Conservation (phyloP, 2,329 filamentous ascomycete genomes). For the Parastagonospora avenae region DNA sequence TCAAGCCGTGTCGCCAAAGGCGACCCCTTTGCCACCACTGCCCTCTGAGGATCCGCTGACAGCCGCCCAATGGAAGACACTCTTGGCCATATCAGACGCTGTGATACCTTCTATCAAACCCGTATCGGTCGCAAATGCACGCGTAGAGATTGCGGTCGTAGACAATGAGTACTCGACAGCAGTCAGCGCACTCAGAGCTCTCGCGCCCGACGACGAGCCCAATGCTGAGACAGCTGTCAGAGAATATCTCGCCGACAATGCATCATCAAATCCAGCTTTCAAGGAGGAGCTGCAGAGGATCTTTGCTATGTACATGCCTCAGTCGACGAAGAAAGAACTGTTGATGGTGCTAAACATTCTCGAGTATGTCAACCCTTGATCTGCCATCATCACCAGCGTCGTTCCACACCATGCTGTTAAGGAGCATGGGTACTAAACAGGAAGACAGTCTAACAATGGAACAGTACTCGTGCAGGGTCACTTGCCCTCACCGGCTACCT, state of each 20-base stretch:
- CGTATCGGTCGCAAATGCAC: slow-evolving; percentile 40
- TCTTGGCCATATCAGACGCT: slow-evolving; percentile 63
- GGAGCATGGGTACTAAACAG: not conserved
- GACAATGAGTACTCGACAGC: slow-evolving; percentile 58
- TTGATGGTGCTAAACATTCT: slow-evolving; percentile 58
- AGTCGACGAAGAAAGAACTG: slow-evolving; percentile 56
- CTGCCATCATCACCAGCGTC: not conserved
- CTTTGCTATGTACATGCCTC: slow-evolving; percentile 55
- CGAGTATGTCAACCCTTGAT: slow-evolving; percentile 51
- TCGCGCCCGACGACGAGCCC: slow-evolving; percentile 33
- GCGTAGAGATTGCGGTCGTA: slow-evolving; percentile 53
- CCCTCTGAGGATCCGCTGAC: slow-evolving; percentile 56
- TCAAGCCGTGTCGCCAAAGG: slow-evolving; percentile 41
- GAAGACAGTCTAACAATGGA: not conserved
- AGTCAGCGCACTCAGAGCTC: slow-evolving; percentile 41
- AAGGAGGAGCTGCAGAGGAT: slow-evolving; percentile 56
- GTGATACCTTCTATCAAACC: slow-evolving; percentile 64
- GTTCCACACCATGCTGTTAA: not conserved
- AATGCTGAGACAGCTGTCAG: slow-evolving; percentile 52
- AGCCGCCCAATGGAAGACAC: slow-evolving; percentile 62
- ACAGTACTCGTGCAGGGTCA: slow-evolving; percentile 66
- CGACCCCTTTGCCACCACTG: slow-evolving; percentile 54
- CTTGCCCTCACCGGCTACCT: slow-evolving; percentile 71
- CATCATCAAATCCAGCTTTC: slow-evolving; percentile 60
- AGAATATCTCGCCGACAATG: slow-evolving; percentile 60